Evolutionary conservation across 1,139 yeast species (phyloP), one percentile per base, ranked within the genome.

Genomic region (Debaryomyces subglobosus): DNA sequence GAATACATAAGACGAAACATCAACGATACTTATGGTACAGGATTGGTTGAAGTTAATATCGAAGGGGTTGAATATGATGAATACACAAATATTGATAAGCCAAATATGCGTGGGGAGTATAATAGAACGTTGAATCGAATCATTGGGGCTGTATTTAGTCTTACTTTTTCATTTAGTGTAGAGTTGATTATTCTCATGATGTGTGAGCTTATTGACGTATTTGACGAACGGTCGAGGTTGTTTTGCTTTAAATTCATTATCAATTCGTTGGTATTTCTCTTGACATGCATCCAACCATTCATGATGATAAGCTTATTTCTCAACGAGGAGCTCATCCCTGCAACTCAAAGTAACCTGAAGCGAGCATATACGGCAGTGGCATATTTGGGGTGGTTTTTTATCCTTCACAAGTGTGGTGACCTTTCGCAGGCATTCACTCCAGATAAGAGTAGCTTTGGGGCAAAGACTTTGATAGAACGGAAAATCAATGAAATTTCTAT

Each of bases 401-500:
- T 67, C 9, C 64, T 75, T 21, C 69, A 65, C 50, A 62, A 67
- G 47, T 66, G 72, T 54, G 79, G 79, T 0, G 67, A 66, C 41
- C 59, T 74, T 25, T 65, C 76, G 2, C 66, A 57, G 30, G 54
- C 61, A 8, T 68, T 72, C 47, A 58, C 61, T 10, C 65, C 69
- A 2, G 52, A 50, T 24, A 48, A 51, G 35, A 41, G 56, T 24
- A 39, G 49, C 35, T 53, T 57, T 32, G 54, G 62, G 37, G 47
- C 65, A 5, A 52, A 65, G 43, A 60, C 73, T 7, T 63, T 68
- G 27, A 57, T 67, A 45, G 81, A 71, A 56, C 69, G 57, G 44
- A 77, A 75, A 54, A 73, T 85, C 33, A 83, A 86, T 45, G 81
- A 86, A 52, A 69, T 88, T 3, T 84, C 89, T 2, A 77, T 88